Evolutionary conservation across 2,329 filamentous ascomycete species (phyloP).

Genomic region (Sporothrix globosa): DNA sequence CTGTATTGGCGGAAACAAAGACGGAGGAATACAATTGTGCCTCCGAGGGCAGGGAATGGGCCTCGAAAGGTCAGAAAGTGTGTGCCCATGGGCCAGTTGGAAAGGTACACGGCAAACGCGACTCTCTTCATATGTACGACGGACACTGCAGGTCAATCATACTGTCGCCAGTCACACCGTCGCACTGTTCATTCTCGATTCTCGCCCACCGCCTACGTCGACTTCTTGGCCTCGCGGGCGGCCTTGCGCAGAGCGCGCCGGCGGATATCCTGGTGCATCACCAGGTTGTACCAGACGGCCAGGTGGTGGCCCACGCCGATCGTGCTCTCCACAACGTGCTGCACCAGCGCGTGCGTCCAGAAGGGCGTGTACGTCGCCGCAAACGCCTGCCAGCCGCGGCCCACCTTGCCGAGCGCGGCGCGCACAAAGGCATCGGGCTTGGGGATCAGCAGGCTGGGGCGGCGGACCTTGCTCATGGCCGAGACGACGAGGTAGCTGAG

Average conservation of each 20-base stretch:
- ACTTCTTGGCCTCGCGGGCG: conserved; percentile 81
- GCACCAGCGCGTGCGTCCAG: conserved; percentile 89
- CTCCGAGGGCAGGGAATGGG: neutral
- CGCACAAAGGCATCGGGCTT: conserved; percentile 81
- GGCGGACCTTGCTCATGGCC: conserved; percentile 95
- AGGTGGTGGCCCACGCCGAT: conserved; percentile 54
- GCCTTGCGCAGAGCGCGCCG: conserved; percentile 81
- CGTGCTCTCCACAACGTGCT: conserved; percentile 73
- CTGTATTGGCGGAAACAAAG: too few relatives aligned
- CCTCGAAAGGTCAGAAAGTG: neutral
- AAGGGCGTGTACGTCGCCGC: conserved; percentile 87
- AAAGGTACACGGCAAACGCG: neutral
- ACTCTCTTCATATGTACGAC: too few relatives aligned
- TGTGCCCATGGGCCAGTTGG: too few relatives aligned
- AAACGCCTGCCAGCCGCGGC: conserved; percentile 77
- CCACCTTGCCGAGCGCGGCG: conserved; percentile 77
- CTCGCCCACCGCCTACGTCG: conserved; percentile 43
- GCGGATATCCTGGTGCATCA: conserved; percentile 82
- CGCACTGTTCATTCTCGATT: neutral
- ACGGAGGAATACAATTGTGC: too few relatives aligned
- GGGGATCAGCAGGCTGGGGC: conserved; percentile 75
- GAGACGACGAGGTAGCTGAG: conserved; percentile 92
- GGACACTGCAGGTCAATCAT: neutral
- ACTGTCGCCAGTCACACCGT: too few relatives aligned
- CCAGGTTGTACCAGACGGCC: conserved; percentile 56